A percentile compares a stretch with the other conserved stretches of the same genome.
Conservation (phyloP, 2,329 filamentous ascomycete genomes). For the Colletotrichum sp. region DNA sequence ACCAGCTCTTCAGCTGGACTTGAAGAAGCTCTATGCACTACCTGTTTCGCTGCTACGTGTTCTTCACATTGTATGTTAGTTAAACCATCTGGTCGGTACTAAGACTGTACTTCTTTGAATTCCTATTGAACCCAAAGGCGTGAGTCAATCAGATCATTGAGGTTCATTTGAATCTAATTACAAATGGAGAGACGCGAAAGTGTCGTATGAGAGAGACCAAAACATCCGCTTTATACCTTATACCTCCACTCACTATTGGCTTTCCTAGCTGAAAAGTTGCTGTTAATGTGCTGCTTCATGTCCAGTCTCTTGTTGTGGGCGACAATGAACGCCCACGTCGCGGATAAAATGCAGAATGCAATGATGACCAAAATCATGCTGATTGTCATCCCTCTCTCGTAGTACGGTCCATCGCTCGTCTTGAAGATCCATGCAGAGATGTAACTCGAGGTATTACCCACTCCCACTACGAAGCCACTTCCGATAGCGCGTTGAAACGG, state of each 20-base stretch:
- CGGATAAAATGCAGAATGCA: neutral
- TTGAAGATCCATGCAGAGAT: slow-evolving; percentile 25
- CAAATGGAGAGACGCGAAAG: neutral
- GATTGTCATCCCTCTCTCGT: slow-evolving; percentile 18
- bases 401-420: slow-evolving; percentile 20
- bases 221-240: neutral
- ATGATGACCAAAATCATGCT: slow-evolving; percentile 13
- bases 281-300: neutral
- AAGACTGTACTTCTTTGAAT: neutral
- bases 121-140: neutral
- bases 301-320: slow-evolving; percentile 9
- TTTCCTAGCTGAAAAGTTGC: neutral
- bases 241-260: neutral
- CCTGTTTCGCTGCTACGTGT: too few species aligned
- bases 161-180: neutral
- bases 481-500: slow-evolving; percentile 27
- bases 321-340: slow-evolving; percentile 12
- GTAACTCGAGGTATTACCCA: slow-evolving; percentile 36
- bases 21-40: too few species aligned
- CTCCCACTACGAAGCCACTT: slow-evolving; percentile 40
- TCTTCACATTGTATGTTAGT: too few species aligned
- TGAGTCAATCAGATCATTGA: neutral
- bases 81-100: neutral
- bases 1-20: too few species aligned
- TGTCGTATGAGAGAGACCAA: neutral